These are phyloP conservation scores for Apiotrichum mycotoxinovorans DNA, from an alignment of 1,284 basidiomycete species.

Conservation along the genomic window DNA sequence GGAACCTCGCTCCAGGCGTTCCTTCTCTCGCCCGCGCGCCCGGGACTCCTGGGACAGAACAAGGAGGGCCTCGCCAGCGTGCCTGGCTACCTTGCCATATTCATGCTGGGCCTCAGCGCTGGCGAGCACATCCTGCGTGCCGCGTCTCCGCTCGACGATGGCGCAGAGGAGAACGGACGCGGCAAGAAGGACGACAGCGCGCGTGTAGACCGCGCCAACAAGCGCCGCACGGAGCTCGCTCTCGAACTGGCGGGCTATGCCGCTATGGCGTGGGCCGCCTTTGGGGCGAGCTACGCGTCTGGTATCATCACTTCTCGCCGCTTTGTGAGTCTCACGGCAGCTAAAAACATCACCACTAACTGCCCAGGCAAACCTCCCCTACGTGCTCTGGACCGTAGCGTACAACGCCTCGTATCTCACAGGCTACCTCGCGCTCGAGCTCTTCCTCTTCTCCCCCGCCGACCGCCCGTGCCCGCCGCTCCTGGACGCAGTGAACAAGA, in stretches of 20 bases:
- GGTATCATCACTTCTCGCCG: conserved; percentile 62
- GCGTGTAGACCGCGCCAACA: conserved; percentile 48
- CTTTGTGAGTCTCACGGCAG: conserved; percentile 57
- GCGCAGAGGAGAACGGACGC: conserved; percentile 1
- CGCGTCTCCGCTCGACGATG: conserved; percentile 24
- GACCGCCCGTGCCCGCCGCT: conserved; percentile 56
- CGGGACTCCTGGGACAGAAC: conserved; percentile 69
- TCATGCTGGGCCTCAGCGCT: conserved; percentile 75
- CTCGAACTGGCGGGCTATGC: conserved; percentile 74
- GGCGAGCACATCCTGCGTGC: conserved; percentile 78
- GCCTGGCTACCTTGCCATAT: conserved; percentile 82
- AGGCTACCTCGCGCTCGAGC: conserved; percentile 73
- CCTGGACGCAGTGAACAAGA: conserved; percentile 75
- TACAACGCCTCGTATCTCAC: conserved; percentile 85
- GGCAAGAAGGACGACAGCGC: not conserved
- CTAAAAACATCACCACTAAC: not conserved
- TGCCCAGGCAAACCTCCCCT: conserved; percentile 79
- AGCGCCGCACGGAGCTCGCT: conserved; percentile 61
- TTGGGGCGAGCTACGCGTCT: conserved; percentile 52
- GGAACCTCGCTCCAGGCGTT: conserved; percentile 58
- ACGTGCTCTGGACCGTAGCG: conserved; percentile 83
- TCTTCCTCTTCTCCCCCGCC: conserved; percentile 51
- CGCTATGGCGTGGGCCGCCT: conserved; percentile 69
- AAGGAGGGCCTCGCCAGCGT: conserved; percentile 87
- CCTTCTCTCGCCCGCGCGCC: conserved; percentile 63